Conservation (phyloP, 495 filamentous ascomycete species). For the Penicillium paxilli region DNA sequence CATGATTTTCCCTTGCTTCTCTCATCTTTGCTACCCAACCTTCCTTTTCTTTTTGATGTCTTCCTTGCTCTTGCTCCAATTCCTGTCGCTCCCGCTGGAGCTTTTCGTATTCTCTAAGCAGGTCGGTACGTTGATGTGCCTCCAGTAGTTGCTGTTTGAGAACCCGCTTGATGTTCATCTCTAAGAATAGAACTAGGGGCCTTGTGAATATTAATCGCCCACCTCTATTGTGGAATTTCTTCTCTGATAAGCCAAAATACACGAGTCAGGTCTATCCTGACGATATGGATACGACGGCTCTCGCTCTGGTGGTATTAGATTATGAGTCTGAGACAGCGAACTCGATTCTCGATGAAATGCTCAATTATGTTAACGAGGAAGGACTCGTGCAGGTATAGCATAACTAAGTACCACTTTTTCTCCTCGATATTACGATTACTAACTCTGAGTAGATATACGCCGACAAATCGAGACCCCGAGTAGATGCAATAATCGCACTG, state of each 20-base stretch:
- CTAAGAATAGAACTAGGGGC: no score
- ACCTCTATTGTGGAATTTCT: conserved; percentile 14
- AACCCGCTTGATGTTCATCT: no score
- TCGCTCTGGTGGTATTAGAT: conserved; percentile 3
- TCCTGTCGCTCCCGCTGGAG: no score
- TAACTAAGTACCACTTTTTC: no score
- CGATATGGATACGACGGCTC: conserved; percentile 27
- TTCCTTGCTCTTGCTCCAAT: no score
- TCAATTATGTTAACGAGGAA: conserved; percentile 13
- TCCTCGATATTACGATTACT: no score
- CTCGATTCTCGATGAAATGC: conserved; percentile 23
- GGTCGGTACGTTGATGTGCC: no score
- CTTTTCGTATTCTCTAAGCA: no score
- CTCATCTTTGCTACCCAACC: no score
- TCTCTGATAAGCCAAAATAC: neutral
- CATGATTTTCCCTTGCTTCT: no score
- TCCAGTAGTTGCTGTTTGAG: no score
- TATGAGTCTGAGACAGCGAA: neutral
- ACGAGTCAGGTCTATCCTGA: conserved; percentile 14
- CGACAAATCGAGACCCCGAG: conserved; percentile 8
- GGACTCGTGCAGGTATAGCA: conserved; percentile 3
- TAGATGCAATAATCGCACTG: conserved; percentile 19
- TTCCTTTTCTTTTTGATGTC: no score
- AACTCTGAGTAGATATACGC: conserved; percentile 20
- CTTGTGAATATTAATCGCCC: conserved; percentile 12